Base-by-base conservation (phyloP, 2,329 filamentous ascomycete genomes). In the Berkeleyomyces basicola region DNA sequence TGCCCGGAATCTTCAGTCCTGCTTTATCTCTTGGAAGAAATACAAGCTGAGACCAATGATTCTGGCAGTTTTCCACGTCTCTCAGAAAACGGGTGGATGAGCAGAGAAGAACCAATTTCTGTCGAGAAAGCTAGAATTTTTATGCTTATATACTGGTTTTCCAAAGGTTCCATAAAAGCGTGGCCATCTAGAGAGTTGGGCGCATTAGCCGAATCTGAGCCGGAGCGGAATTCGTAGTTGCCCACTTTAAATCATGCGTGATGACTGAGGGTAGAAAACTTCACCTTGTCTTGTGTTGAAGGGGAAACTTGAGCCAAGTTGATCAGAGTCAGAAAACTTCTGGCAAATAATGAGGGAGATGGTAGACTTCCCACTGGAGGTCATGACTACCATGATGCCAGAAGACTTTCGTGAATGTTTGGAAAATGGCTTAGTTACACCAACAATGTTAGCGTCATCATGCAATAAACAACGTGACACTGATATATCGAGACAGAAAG, bases 41-140 rank as follows among this genome's bases (percentile, higher is more conserved):
- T 42, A 49, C 6, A 49, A 61, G 46, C 33, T 36, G 40, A 61
- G n/a, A 10, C 59, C 44, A 61, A 61, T 61, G 59, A 61, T 49
- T 44, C 59, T 36, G 9, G 31, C 33, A 23, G 23, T 23, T 23
- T 23, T 23, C 23, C 2, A 23, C 23, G 23, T 23, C 23, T 23
- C 23, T 31, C 10, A 11, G 16, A 23, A 37, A 23, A 9, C 16
- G 11, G 1, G 5, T 44, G 14, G 7, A 10, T 3, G 40, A 42
- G 39, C 40, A 11, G 16, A 14, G 7, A 46, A 33, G 7, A 36
- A 9, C 23, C 33, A 42, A 37, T 11, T 7, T 10, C 11, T 7
- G n/a, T 3, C 36, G 23, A 10, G 5, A 23, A 46, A n/a, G 43
- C 33, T 36, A 37, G 43, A 60, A 39, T 42, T 58, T 33, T 58